These are phyloP conservation scores for Arthrinium puccinioides DNA, from an alignment of 2,329 filamentous ascomycete species.

Conservation along the genomic window DNA sequence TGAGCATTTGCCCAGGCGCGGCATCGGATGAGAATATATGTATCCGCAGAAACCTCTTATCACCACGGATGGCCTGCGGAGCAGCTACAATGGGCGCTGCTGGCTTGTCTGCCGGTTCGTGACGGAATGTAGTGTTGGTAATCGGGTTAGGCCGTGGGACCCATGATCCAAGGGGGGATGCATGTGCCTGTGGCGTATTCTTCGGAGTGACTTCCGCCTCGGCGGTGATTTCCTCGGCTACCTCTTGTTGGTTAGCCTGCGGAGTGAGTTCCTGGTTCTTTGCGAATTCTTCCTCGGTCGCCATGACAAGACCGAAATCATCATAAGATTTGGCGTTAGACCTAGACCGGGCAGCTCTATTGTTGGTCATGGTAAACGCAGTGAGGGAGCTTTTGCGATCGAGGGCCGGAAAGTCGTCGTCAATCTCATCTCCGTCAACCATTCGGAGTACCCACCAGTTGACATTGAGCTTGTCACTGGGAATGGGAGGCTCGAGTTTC, in stretches of 20 bases:
- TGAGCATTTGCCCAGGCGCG: slow-evolving; percentile 65
- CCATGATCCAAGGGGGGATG: slow-evolving; percentile 19
- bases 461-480: slow-evolving; percentile 62
- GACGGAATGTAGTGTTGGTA: slow-evolving; percentile 52
- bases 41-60: slow-evolving; percentile 63
- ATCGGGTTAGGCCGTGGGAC: slow-evolving; percentile 49
- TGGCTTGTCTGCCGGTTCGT: slow-evolving; percentile 50
- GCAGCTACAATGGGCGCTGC: slow-evolving; percentile 35
- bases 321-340: slow-evolving; percentile 73
- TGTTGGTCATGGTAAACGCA: slow-evolving; percentile 77
- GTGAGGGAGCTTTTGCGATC: slow-evolving; percentile 67
- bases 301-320: slow-evolving; percentile 73
- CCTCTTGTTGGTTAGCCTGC: slow-evolving; percentile 52
- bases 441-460: slow-evolving; percentile 80
- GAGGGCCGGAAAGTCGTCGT: slow-evolving; percentile 76
- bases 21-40: slow-evolving; percentile 65
- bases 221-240: slow-evolving; percentile 25
- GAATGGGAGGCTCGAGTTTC: slow-evolving; percentile 60
- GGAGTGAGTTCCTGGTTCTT: slow-evolving; percentile 65
- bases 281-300: slow-evolving; percentile 58
- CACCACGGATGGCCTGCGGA: slow-evolving; percentile 43
- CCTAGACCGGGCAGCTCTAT: slow-evolving; percentile 52
- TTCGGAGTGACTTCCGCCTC: slow-evolving; percentile 37
- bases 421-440: slow-evolving; percentile 78
- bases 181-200: slow-evolving; percentile 39